phyloP scores from a whole-genome alignment of 139 green algal species.

The Eudorina sp. region DNA sequence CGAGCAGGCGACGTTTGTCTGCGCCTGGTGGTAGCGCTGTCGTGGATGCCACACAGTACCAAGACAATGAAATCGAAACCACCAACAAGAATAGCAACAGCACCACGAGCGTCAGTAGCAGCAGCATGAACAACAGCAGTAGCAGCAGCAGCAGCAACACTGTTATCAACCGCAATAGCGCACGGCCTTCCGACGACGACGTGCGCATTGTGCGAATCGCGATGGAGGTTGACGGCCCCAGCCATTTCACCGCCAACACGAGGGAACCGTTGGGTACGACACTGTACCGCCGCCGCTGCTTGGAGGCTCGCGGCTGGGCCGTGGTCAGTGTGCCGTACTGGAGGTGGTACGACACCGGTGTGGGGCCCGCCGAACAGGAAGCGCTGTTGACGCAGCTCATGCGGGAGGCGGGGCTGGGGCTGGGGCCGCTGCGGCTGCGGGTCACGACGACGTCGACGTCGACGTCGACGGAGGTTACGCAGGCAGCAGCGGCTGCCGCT shows the following conservation, averaged over 20 bases:
- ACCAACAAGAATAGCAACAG: too few relatives aligned
- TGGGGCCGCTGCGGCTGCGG: too few relatives aligned
- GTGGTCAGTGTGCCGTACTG: constrained; percentile 72
- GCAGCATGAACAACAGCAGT: background rate
- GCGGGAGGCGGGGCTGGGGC: background rate
- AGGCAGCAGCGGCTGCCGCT: background rate
- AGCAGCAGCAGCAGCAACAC: background rate
- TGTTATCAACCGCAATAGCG: too few relatives aligned
- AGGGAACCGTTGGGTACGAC: constrained; percentile 59
- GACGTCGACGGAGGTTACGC: background rate
- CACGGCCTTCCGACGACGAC: too few relatives aligned
- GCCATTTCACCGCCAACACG: constrained; percentile 68
- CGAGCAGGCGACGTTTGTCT: too few relatives aligned
- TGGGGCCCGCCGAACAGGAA: background rate
- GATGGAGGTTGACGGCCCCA: constrained; percentile 75
- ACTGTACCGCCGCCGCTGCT: constrained; percentile 56
- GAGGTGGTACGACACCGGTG: constrained; percentile 41
- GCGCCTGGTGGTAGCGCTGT: too few relatives aligned
- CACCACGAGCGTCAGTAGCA: too few relatives aligned
- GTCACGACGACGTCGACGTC: too few relatives aligned
- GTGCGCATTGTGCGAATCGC: constrained; percentile 50
- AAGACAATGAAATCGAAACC: too few relatives aligned
- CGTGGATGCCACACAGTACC: too few relatives aligned
- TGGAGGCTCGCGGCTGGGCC: constrained; percentile 66
- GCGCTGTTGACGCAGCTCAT: background rate